phyloP scores from a whole-genome alignment of 345 rosid species.

The Nephelium lappaceum region DNA sequence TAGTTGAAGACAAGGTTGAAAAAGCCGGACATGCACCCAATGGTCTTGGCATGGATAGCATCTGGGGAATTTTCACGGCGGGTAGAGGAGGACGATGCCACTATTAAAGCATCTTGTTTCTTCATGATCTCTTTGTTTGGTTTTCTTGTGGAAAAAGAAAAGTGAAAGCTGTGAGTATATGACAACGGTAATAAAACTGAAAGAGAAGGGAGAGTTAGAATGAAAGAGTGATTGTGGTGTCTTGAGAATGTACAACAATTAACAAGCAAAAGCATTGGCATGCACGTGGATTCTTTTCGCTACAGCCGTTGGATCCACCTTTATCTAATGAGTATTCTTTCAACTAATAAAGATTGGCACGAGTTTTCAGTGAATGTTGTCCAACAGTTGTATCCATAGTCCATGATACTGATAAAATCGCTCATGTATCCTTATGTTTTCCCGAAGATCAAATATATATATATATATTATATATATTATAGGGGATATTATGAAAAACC shows the following conservation, averaged over 20 bases:
- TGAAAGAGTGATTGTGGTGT: neutral
- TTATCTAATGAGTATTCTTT: neutral
- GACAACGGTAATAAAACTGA: slow-evolving; percentile 11
- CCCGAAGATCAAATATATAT: no score
- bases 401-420: neutral
- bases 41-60: slow-evolving; percentile 38
- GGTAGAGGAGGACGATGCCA: slow-evolving; percentile 50
- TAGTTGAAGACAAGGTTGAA: slow-evolving; percentile 53
- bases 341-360: neutral
- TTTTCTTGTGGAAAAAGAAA: neutral
- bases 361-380: neutral
- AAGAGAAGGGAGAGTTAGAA: neutral
- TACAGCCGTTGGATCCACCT: slow-evolving; percentile 1
- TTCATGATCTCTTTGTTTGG: slow-evolving; percentile 10
- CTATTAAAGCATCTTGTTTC: slow-evolving; percentile 21
- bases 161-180: neutral
- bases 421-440: no score
- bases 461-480: no score
- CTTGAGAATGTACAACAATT: neutral
- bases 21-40: slow-evolving; percentile 78
- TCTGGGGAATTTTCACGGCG: slow-evolving; percentile 41
- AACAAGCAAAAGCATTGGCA: neutral
- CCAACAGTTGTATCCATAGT: neutral
- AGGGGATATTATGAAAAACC: no score
- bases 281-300: neutral